A percentile compares a stretch with the other conserved stretches of the same genome.
phyloP scores from a whole-genome alignment of 2,329 filamentous ascomycete genomes.

The Scedosporium boydii region DNA sequence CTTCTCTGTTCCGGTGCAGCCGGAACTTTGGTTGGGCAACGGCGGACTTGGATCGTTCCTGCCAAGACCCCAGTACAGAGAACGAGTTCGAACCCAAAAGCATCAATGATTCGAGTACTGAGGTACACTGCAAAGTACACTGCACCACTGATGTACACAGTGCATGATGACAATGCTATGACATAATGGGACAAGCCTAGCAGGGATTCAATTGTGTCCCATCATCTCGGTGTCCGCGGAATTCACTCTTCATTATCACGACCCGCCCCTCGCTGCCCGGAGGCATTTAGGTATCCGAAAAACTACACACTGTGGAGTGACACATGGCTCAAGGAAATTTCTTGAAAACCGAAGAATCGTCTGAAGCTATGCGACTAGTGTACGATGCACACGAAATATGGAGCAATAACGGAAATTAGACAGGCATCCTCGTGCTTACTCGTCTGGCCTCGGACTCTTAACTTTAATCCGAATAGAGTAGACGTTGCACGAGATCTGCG shows the following conservation, averaged over 20 bases:
- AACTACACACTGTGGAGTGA: neutral
- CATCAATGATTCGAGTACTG: neutral
- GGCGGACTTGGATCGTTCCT: neutral
- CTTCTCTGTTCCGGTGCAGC: neutral
- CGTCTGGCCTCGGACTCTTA: slow-evolving; percentile 9
- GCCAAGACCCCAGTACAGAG: neutral
- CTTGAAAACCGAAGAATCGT: neutral
- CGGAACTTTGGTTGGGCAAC: neutral
- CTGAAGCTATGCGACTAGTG: neutral
- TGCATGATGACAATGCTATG: neutral
- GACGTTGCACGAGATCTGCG: neutral
- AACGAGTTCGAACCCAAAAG: neutral
- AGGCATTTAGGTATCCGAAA: too few species aligned
- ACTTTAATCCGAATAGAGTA: neutral
- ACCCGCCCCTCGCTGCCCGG: too few species aligned
- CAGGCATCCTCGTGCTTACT: slow-evolving; percentile 5
- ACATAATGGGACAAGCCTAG: neutral
- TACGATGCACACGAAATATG: neutral
- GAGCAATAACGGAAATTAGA: neutral
- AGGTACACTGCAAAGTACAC: neutral
- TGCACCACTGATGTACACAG: neutral
- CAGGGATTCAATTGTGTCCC: too few species aligned
- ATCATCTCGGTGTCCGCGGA: too few species aligned
- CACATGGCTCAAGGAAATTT: neutral
- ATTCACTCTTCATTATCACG: too few species aligned